Base-by-base conservation (phyloP, 352 stramenopile genomes). In the Globisporangium nodosum region DNA sequence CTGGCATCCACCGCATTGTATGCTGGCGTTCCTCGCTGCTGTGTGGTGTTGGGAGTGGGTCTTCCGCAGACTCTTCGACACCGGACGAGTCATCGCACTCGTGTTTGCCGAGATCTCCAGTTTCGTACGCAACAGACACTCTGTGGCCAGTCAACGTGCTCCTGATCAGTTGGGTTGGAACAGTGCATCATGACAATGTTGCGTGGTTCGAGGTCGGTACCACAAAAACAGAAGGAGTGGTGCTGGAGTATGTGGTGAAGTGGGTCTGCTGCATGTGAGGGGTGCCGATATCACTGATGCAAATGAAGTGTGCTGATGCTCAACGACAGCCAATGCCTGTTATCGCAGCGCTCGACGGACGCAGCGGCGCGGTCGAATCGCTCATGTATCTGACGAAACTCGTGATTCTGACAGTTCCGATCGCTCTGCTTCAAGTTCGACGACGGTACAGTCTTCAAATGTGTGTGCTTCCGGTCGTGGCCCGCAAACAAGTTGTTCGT, bases 371-470 rank as follows among this genome's bases (percentile, higher is more conserved):
- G 40, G 47, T 54, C 18, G 37, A 61, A 37, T 52, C 55, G 4
- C 48, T 45, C 20, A 24, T 61, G 4, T 53, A 42, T 27, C 24
- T 61, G 20, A 61, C 54, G 55, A 61, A 61, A 15, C 3, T 61
- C 0, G 48, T 46, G 13, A 37, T 50, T 27, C 42, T 61, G 46
- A 61, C 55, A 2, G 42, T 55, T 15, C 55, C 55, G 15, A 27
- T 48, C 43, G 18, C 43, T 7, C 43, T 48, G 16, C 7, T 6
- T n/a, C 8, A 11, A 12, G 43, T 48, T 11, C 11, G 18, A 18
- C 20, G 43, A 21, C 6, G 18, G 6, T 18, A 18, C 43, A 21
- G 20, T n/a, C 43, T 27, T 1, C 18, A 21, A 1, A 21, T 48
- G 3, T 13, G 43, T 9, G 18, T 48, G 43, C 20, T 27, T 21